Base-by-base conservation (phyloP, 805 yeast genomes). In the Priceomyces castillae region DNA sequence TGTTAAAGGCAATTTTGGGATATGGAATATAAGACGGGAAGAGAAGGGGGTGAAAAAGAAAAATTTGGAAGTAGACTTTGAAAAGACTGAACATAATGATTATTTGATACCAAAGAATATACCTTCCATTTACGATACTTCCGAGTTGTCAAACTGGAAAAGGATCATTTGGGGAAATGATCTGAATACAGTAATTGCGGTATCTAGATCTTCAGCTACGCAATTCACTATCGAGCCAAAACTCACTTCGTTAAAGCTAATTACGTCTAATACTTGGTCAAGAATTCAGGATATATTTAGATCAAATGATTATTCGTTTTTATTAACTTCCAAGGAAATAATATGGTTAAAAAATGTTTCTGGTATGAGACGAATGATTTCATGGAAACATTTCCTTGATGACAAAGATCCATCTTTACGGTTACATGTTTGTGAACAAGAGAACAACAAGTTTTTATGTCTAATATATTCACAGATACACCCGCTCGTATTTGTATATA, bases 361-460 rank as follows among this genome's bases (percentile, higher is more conserved):
- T 7, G 59, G 62, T 3, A 55, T 78, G n/a, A 62, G 62, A 23
- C 70, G 85, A 44, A 46, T 78, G 2, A 53, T 88, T 1, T 76
- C 90, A 0, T 86, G 95, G 90, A 84, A 82, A 47, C 96, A 89
- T 59, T 77, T 65, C 46, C 60, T 85, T 17, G 73, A 74, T 34
- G 69, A 75, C 6, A 49, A 58, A 0, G 95, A 87, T 51, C 73
- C 76, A 1, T 72, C 87, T 0, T 51, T 82, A 42, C 64, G 58
- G 40, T 43, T 84, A 41, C 49, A 58, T 2, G 55, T 73, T 1
- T 56, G 62, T 10, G 42, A 53, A 7, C 52, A 51, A 10, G 52
- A 51, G 37, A 46, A 46, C 44, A 59, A 46, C 7, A 34, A 40
- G 5, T 62, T 50, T 41, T 34, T 53, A 17, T 64, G 70, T 37